A percentile compares a stretch with the other conserved stretches of the same genome.
phyloP scores from a whole-genome alignment of 1,284 basidiomycete genomes.

The Trametes hirsuta region DNA sequence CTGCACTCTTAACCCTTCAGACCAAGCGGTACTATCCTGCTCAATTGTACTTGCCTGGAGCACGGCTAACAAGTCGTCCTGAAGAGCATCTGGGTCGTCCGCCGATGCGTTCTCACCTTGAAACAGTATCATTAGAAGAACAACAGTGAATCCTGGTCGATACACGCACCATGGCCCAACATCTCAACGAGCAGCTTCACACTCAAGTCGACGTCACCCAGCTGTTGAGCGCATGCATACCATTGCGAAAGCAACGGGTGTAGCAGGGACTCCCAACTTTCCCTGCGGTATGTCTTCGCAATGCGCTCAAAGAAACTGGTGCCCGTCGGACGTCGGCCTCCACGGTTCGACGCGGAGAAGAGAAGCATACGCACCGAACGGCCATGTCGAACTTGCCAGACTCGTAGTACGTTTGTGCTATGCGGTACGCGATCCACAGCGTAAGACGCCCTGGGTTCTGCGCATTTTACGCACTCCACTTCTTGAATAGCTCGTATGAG shows the following conservation, averaged over 20 bases:
- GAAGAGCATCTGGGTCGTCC: slow-evolving; percentile 49
- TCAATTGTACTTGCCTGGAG: slow-evolving; percentile 52
- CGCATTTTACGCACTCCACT: slow-evolving; percentile 50
- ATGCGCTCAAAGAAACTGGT: slow-evolving; percentile 88
- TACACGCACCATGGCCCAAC: slow-evolving; percentile 66
- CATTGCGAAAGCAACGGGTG: slow-evolving; percentile 73
- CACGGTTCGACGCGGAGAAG: not conserved
- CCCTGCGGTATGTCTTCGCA: slow-evolving; percentile 79
- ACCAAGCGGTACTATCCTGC: not conserved
- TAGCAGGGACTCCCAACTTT: slow-evolving; percentile 77
- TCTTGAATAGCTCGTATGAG: slow-evolving; percentile 89
- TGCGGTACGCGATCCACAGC: slow-evolving; percentile 83
- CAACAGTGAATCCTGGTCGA: not conserved
- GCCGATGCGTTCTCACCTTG: slow-evolving; percentile 35
- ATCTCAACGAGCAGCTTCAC: slow-evolving; percentile 80
- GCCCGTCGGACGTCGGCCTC: not conserved
- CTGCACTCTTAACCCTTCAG: slow-evolving; percentile 38
- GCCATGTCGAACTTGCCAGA: slow-evolving; percentile 84
- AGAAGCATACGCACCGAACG: slow-evolving; percentile 57
- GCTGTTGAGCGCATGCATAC: slow-evolving; percentile 78
- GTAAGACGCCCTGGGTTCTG: slow-evolving; percentile 73
- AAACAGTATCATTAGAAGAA: too few relatives aligned
- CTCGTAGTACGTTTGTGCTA: slow-evolving; percentile 81
- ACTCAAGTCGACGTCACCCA: slow-evolving; percentile 76
- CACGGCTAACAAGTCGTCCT: slow-evolving; percentile 71